Base-by-base conservation (phyloP, 345 rosid species). In the Salix dunnii region DNA sequence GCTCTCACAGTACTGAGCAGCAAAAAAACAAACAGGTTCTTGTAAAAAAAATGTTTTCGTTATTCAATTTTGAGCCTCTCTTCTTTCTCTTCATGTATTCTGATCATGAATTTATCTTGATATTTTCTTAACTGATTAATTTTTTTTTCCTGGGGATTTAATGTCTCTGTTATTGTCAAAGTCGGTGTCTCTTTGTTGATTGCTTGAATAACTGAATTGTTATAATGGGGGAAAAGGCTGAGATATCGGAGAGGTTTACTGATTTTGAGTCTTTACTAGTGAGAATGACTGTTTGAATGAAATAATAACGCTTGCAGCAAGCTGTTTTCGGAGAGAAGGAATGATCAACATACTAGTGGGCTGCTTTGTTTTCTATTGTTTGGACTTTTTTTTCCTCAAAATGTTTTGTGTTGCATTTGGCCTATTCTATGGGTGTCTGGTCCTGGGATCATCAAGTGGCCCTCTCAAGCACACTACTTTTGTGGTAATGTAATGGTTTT, bases 1-100 rank as follows among this genome's bases (percentile, higher is more conserved):
- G 86, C 73, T 20, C 85, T 75, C 79, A 83, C 58, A 62, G 18
- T 16, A 16, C 21, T 18, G 81, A 46, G 38, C 74, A 75, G 74
- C 74, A 64, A 38, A 88, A 82, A 70, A 80, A 76, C 2, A 84
- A 83, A 23, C 80, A 90, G 98, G 98, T 92, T 43, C 48, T n/a
- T 55, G 11, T 8, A n/a, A 55, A 55, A 51, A n/a, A 55, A 5
- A n/a, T 55, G 13, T 8, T 63, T 6, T 48, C 27, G 14, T 11
- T 48, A 14, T 16, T 33, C 49, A 42, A 25, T 23, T 6, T 46
- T 18, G 36, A 40, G 28, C 10, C 67, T 66, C 60, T 62, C 33
- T 40, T 70, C 25, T 61, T 63, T 67, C 33, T 67, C 21, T 65
- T 72, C 61, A 25, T 33, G 70, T 21, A 33, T 21, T 36, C 33